These are phyloP conservation scores for Picocystis sp. DNA, from an alignment of 163 green algal genomes.

Conservation along the genomic window DNA sequence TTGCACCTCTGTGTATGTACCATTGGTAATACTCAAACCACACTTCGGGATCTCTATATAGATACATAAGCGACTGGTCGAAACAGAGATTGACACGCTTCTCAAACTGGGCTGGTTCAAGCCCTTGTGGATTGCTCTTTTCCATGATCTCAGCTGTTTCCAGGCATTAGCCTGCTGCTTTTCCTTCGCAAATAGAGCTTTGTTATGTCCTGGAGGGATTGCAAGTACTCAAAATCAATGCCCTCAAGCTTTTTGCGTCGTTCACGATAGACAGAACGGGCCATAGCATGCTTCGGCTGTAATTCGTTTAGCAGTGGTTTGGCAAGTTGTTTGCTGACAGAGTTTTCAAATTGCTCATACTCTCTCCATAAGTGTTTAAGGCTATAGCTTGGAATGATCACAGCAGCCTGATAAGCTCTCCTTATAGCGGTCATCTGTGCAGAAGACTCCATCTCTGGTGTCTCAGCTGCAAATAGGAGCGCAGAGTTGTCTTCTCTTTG, in stretches of 20 bases:
- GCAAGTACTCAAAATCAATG: slow-evolving; percentile 28
- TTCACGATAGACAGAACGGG: slow-evolving; percentile 26
- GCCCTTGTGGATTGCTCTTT: slow-evolving; percentile 50
- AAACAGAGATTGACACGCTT: slow-evolving; percentile 47
- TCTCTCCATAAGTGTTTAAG: slow-evolving; percentile 61
- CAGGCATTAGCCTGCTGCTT: slow-evolving; percentile 37
- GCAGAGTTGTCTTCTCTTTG: slow-evolving; percentile 17
- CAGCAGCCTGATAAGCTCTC: slow-evolving; percentile 50
- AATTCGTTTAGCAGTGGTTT: slow-evolving; percentile 57
- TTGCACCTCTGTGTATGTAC: slow-evolving; percentile 20
- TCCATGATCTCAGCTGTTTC: slow-evolving; percentile 61
- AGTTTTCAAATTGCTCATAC: slow-evolving; percentile 71
- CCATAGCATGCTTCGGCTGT: slow-evolving; percentile 41
- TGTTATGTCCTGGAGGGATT: slow-evolving; percentile 26
- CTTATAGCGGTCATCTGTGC: slow-evolving; percentile 32
- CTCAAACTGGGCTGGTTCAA: slow-evolving; percentile 30
- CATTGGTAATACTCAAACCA: slow-evolving; percentile 53
- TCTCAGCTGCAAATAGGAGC: background rate
- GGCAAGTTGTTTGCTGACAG: slow-evolving; percentile 27
- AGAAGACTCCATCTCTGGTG: slow-evolving; percentile 47
- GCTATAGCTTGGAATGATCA: slow-evolving; percentile 45
- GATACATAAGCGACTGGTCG: slow-evolving; percentile 52
- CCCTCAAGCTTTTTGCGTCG: slow-evolving; percentile 27
- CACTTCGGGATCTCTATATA: slow-evolving; percentile 41
- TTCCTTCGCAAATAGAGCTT: slow-evolving; percentile 23